Evolutionary conservation across 164 flowering plant genomes (phyloP).

Genomic region (Sextonia rubra): DNA sequence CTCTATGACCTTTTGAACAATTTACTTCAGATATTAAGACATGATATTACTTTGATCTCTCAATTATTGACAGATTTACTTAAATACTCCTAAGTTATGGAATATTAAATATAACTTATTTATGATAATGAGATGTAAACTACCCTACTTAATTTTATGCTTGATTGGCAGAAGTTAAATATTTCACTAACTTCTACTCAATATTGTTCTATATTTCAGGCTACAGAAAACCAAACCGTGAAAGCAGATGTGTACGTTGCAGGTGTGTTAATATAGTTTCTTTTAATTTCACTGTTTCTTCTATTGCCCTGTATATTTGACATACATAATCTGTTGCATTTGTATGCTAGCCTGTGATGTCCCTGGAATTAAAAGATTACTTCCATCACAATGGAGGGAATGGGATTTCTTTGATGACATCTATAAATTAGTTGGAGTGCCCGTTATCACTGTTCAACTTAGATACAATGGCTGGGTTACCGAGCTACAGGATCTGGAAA

Average conservation of each 20-base stretch:
- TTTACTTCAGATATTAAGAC: no score
- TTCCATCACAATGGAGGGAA: conserved; percentile 87
- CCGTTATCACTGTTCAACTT: conserved; percentile 95
- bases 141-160: not conserved
- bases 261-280: conserved; percentile 43
- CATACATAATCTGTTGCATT: conserved; percentile 8
- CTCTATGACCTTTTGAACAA: no score
- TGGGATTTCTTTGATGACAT: conserved; percentile 69
- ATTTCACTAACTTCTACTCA: not conserved
- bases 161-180: not conserved
- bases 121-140: not conserved
- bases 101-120: no score
- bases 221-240: conserved; percentile 71
- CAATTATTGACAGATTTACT: not conserved
- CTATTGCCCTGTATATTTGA: conserved; percentile 2
- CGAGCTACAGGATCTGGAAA: conserved; percentile 76
- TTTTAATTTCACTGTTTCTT: not conserved
- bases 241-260: conserved; percentile 98
- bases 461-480: conserved; percentile 99
- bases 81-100: not conserved
- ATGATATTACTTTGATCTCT: not conserved
- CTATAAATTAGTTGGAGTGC: conserved; percentile 85
- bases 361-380: conserved; percentile 91
- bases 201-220: conserved; percentile 41
- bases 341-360: conserved; percentile 85